Evolutionary conservation across 805 yeast species (phyloP), one percentile per base, ranked within the genome.

Genomic region (Yueomyces sinensis): DNA sequence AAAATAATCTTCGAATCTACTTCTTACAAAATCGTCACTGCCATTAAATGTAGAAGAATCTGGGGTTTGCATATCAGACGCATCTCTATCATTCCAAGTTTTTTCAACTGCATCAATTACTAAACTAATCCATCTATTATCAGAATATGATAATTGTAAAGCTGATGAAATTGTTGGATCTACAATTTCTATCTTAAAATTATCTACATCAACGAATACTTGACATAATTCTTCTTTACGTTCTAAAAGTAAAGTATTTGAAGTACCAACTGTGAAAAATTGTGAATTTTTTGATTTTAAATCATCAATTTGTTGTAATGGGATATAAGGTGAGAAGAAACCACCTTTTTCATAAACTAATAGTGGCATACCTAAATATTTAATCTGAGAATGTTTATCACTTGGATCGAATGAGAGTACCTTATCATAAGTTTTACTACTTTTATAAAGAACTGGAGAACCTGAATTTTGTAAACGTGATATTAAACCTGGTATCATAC

Each of bases 251-350:
- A 91, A 61, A 29, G 87, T 75, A 58, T 91, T 91, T 4, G 96
- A 86, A 29, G 93, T 77, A 1, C 98, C 98, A 32, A 83, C 70
- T 50, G 82, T 60, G 44, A 74, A 91, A 50, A 75, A 74, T 25
- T 67, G 61, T 0, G 87, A 69, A 33, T 66, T 69, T 1, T 63
- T 60, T 16, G 69, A 66, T 23, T 62, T 64, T 34, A 91, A 62
- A 44, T 81, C 86, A 34, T 80, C 81, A 37, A 89, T 61, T 50
- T 89, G 97, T 54, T 89, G 98, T 36, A 91, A 61, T 0, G 97
- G 94, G n/a, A 87, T 67, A 58, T 89, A 91, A 2, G 98, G 97
- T 45, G 80, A 78, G 66, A 93, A 87, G 39, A 89, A 67, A 1
- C 93, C 86, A 30, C 93, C 93, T 44, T 73, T 71, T 33, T 84